Evolutionary conservation across 2,329 filamentous ascomycete species (phyloP), one percentile per base, ranked within the genome.

Genomic region (Dactylellina leptospora): DNA sequence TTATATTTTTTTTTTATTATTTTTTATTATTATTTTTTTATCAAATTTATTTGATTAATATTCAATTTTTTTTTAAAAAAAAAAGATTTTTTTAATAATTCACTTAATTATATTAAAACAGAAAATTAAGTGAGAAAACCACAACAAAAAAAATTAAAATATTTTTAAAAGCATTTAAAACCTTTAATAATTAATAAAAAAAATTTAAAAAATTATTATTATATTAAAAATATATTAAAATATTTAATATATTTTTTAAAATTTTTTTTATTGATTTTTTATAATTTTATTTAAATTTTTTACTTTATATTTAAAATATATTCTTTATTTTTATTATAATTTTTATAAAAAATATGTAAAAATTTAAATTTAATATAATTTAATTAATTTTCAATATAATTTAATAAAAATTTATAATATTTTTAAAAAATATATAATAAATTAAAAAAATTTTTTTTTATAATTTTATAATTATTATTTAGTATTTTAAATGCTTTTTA

Each of bases 1-100:
- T 13, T 64, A 58, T 10, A 40, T 64, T 59, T 22, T 40, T 38
- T 16, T 33, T 64, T 55, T 58, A 6, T 38, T 59, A 59, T 8
- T 33, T 54, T 33, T 33, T 33, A 6, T 33, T 33, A 11, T 33
- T 33, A 33, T 33, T 6, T 6, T 6, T 11, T 33, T 33, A 33
- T 5, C 28, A 33, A 33, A 6, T 33, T 33, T 33, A 6, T 5
- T 33, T 33, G 28, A 6, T 33, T 33, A 33, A 6, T 33, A 33
- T 33, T 33, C 23, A 33, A 33, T 33, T 33, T 6, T 33, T 33
- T 33, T 6, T 33, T 33, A 6, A 6, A 11, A 33, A 33, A 6
- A 11, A 33, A 11, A 33, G 28, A 11, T 33, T 33, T 6, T 33
- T 33, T 6, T 5, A 33, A 33, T 44, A 44, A 20, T 36, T 33